Percentiles rank a stretch among this genome's conserved stretches.
phyloP scores from a whole-genome alignment of 768 basidiomycete genomes.

The Boletus patriciae region DNA sequence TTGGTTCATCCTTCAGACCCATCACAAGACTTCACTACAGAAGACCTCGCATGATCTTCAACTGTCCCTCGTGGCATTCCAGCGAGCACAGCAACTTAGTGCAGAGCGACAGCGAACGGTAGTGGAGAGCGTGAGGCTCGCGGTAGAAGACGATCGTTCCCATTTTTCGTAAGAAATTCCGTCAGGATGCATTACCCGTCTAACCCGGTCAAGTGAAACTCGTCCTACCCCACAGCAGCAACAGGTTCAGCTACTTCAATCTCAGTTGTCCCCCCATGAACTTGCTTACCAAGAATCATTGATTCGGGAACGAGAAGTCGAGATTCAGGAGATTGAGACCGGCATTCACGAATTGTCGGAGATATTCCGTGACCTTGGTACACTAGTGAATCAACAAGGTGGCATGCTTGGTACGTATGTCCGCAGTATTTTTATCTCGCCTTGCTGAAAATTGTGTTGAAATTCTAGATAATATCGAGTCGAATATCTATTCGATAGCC shows the following conservation, averaged over 20 bases:
- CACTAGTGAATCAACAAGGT: conserved; percentile 92
- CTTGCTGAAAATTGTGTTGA: not conserved
- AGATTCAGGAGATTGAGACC: conserved; percentile 94
- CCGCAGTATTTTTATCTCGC: not conserved
- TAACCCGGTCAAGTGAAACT: conserved; percentile 31
- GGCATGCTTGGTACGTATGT: conserved; percentile 79
- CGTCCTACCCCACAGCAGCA: conserved; percentile 55
- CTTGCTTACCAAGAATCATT: conserved; percentile 95
- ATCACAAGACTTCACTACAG: conserved; percentile 79
- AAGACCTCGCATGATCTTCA: conserved; percentile 95
- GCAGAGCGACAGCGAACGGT: conserved; percentile 88
- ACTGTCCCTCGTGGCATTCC: conserved; percentile 86
- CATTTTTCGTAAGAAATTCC: conserved; percentile 25
- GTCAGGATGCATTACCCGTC: not conserved
- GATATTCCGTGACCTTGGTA: conserved; percentile 95
- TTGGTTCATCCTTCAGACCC: conserved; percentile 48
- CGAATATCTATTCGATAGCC: conserved; percentile 85
- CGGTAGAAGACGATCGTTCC: conserved; percentile 71
- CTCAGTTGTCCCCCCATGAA: conserved; percentile 83
- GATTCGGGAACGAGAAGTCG: conserved; percentile 76
- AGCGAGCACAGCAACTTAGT: conserved; percentile 85
- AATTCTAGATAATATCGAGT: conserved; percentile 85
- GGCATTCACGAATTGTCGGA: conserved; percentile 96
- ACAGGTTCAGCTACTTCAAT: conserved; percentile 68
- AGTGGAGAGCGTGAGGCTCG: conserved; percentile 82